Evolutionary conservation across 495 filamentous ascomycete species (phyloP).

Genomic region (Aspergillus coremiiformis): DNA sequence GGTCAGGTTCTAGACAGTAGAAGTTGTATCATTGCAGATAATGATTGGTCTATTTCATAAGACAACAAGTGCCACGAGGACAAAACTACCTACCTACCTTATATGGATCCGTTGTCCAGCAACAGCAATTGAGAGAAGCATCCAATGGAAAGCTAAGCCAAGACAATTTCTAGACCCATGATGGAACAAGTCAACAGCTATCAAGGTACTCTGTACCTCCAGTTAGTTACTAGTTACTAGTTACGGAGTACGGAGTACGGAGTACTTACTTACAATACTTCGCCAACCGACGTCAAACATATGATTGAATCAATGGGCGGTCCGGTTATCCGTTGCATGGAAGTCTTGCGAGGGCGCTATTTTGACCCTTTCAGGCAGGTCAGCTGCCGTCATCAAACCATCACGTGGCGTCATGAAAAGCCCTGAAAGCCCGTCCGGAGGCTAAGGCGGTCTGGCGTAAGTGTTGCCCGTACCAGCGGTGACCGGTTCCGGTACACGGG

Average conservation of each 20-base stretch:
- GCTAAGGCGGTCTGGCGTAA: constrained; percentile 10
- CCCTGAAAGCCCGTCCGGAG: constrained; percentile 5
- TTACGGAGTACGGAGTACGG: too few species aligned
- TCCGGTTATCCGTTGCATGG: background rate
- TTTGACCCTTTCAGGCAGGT: constrained; percentile 11
- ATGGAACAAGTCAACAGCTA: background rate
- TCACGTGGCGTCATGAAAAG: constrained; percentile 26
- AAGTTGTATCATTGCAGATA: background rate
- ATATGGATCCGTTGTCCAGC: background rate
- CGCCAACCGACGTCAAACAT: background rate
- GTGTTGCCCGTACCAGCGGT: constrained; percentile 5
- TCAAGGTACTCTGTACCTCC: background rate
- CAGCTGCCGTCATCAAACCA: constrained; percentile 21
- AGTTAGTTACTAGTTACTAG: too few species aligned
- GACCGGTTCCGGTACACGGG: constrained; percentile 12
- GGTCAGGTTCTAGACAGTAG: constrained; percentile 9
- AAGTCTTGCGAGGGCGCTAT: constrained; percentile 1
- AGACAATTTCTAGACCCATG: too few species aligned
- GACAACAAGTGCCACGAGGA: background rate
- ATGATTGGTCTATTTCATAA: constrained; percentile 3
- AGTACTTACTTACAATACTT: too few species aligned
- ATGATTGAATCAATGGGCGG: background rate
- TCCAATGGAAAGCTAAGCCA: background rate
- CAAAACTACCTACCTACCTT: background rate
- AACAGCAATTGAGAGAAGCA: background rate